Percentiles rank a stretch among this genome's conserved stretches.
phyloP scores from a whole-genome alignment of 768 basidiomycete species.

The Russula olivacea region DNA sequence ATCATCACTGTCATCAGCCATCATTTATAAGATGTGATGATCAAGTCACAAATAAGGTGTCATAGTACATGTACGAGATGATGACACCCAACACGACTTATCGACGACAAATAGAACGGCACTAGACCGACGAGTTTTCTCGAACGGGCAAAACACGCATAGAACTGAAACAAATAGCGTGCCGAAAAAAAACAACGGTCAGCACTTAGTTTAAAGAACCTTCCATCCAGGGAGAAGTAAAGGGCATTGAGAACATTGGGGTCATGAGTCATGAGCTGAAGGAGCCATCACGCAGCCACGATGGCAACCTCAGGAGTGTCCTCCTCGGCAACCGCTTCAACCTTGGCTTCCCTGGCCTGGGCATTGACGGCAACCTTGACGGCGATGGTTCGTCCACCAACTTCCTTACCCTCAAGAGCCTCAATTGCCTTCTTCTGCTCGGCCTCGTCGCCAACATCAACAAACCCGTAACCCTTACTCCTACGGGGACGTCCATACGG shows the following conservation, averaged over 20 bases:
- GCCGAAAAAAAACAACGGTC: conserved; percentile 21
- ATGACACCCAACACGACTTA: conserved; percentile 14
- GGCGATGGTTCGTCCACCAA: conserved; percentile 79
- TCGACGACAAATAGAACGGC: conserved; percentile 12
- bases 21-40: conserved; percentile 41
- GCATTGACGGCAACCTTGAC: conserved; percentile 96
- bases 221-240: conserved; percentile 20
- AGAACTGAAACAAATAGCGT: conserved; percentile 20
- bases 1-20: conserved; percentile 67
- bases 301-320: conserved; percentile 22
- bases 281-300: conserved; percentile 21
- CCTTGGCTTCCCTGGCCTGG: conserved; percentile 42
- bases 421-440: conserved; percentile 91
- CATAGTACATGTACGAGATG: conserved; percentile 17
- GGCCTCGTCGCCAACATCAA: conserved; percentile 85
- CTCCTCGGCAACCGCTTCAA: conserved; percentile 23
- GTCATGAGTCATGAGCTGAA: conserved; percentile 16
- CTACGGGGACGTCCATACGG: conserved; percentile 78
- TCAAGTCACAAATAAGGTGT: conserved; percentile 17
- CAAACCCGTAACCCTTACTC: conserved; percentile 97
- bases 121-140: conserved; percentile 21
- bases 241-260: conserved; percentile 22
- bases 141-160: conserved; percentile 20
- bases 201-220: conserved; percentile 21
- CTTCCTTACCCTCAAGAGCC: conserved; percentile 78